These are phyloP conservation scores for Anisodus acutangulus DNA, from an alignment of 257 asterid species.

Conservation along the genomic window DNA sequence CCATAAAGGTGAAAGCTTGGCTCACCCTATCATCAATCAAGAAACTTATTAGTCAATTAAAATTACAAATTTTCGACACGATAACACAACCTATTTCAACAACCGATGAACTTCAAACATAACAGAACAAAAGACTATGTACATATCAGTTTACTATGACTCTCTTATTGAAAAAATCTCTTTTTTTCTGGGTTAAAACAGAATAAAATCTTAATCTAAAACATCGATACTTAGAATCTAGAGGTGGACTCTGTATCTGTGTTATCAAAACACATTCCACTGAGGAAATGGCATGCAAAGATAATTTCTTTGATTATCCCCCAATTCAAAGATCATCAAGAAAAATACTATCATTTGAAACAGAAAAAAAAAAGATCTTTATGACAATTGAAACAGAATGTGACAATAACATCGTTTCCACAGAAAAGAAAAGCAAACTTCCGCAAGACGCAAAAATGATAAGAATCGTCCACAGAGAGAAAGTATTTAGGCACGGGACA, in stretches of 20 bases:
- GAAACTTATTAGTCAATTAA: neutral
- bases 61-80: neutral
- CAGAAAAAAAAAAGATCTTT: neutral
- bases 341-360: neutral
- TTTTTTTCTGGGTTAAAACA: too few relatives aligned
- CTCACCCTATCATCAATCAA: conserved; percentile 60
- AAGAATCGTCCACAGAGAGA: neutral
- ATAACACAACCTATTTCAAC: neutral
- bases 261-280: too few relatives aligned
- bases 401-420: neutral
- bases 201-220: too few relatives aligned
- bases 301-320: neutral
- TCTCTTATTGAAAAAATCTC: neutral
- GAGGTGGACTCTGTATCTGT: too few relatives aligned
- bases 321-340: neutral
- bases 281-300: neutral
- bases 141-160: neutral
- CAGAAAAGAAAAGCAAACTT: neutral
- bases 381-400: neutral
- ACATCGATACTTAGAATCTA: too few relatives aligned
- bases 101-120: neutral
- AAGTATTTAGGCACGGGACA: neutral
- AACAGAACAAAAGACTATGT: neutral
- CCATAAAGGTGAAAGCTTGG: conserved; percentile 94
- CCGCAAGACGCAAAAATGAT: neutral